A percentile compares a stretch with the other conserved stretches of the same genome.
Conservation (phyloP, 257 asterid species). For the Salvia hispanica region DNA sequence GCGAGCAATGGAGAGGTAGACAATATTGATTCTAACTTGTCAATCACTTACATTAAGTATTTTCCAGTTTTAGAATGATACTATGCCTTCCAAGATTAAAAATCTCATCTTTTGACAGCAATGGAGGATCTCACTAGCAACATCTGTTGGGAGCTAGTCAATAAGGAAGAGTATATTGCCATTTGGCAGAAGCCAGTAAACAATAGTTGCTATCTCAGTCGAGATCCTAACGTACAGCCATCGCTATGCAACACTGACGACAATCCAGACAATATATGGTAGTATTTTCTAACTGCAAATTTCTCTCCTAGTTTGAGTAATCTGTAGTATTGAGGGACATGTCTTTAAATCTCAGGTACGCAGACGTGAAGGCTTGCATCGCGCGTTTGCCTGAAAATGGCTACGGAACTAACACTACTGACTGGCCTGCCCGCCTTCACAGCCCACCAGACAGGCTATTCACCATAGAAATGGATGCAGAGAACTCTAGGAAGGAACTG, state of each 20-base stretch:
- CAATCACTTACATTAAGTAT: neutral
- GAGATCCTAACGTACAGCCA: conserved; percentile 40
- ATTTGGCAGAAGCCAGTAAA: conserved; percentile 68
- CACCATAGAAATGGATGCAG: conserved; percentile 66
- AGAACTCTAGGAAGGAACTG: conserved; percentile 56
- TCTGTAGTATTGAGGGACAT: neutral
- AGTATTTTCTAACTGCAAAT: neutral
- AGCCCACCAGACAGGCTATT: conserved; percentile 61
- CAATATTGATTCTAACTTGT: neutral
- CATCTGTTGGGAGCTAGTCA: conserved; percentile 61
- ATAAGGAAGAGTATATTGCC: conserved; percentile 47
- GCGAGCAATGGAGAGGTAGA: conserved; percentile 56
- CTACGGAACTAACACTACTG: conserved; percentile 51
- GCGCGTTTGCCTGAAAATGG: conserved; percentile 56
- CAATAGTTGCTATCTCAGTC: conserved; percentile 59
- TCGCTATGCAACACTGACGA: conserved; percentile 45
- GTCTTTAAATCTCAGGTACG: conserved; percentile 38
- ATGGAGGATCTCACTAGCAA: conserved; percentile 52
- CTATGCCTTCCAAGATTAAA: too few relatives aligned
- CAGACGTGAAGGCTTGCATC: conserved; percentile 47
- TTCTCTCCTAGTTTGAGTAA: conserved; percentile 1
- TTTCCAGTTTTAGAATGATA: too few relatives aligned
- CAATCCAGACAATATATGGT: conserved; percentile 60
- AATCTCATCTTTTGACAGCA: conserved; percentile 37
- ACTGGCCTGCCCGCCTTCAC: conserved; percentile 68